These are phyloP conservation scores for Fomitopsis palustris DNA, from an alignment of 1,284 basidiomycete genomes.

Conservation along the genomic window DNA sequence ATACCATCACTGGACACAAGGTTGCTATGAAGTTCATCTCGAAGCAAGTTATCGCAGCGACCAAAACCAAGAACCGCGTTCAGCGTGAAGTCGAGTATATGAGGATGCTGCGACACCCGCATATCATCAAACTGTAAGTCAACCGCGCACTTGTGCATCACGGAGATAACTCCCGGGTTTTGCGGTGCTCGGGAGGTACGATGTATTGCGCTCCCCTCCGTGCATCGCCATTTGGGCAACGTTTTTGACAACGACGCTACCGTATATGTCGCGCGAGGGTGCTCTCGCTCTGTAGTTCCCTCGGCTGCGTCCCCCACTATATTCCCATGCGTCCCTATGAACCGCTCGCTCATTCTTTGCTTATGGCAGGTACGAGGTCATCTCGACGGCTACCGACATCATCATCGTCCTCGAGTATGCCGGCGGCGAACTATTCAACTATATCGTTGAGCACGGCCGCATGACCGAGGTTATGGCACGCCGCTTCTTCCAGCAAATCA, in stretches of 20 bases:
- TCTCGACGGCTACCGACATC: conserved; percentile 89
- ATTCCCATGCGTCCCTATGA: background rate
- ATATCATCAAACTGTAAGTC: conserved; percentile 89
- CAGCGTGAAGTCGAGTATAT: conserved; percentile 96
- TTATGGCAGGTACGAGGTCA: conserved; percentile 84
- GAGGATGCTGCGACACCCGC: conserved; percentile 86
- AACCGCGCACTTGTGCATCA: conserved; percentile 1
- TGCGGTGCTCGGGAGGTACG: conserved; percentile 1
- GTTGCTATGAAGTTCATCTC: conserved; percentile 99
- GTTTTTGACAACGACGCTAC: background rate
- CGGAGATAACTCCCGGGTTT: background rate
- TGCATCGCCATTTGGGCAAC: background rate
- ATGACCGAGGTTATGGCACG: conserved; percentile 86
- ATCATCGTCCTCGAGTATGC: conserved; percentile 96
- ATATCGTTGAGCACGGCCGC: conserved; percentile 86
- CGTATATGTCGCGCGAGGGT: background rate
- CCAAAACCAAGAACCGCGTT: conserved; percentile 90
- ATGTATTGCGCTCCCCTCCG: background rate
- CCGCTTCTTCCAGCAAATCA: conserved; percentile 94
- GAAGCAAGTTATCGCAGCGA: conserved; percentile 88
- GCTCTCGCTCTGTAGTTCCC: too few relatives aligned
- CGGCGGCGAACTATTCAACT: conserved; percentile 93
- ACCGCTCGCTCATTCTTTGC: background rate
- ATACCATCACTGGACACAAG: conserved; percentile 91
- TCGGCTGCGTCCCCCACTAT: too few relatives aligned